Evolutionary conservation across 2,329 filamentous ascomycete species (phyloP).

Genomic region (Sclerotinia glacialis): DNA sequence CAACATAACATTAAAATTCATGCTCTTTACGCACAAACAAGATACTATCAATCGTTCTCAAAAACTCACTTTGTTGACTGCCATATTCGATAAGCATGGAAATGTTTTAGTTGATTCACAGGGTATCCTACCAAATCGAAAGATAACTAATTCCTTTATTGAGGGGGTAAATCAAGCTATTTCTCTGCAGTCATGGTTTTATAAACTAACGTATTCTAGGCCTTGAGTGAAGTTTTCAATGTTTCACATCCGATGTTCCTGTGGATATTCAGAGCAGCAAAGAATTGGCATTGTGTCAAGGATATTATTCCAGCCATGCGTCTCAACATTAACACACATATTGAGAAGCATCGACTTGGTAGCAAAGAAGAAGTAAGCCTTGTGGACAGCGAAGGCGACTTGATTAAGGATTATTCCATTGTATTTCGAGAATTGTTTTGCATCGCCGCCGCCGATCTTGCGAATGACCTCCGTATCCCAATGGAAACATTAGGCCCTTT

Average conservation of each 20-base stretch:
- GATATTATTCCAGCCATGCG: conserved; percentile 71
- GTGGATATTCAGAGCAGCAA: conserved; percentile 80
- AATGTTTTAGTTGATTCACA: conserved; percentile 67
- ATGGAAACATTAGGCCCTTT: conserved; percentile 65
- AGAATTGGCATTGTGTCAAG: conserved; percentile 69
- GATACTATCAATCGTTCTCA: conserved; percentile 44
- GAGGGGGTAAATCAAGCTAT: conserved; percentile 50
- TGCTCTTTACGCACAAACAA: conserved; percentile 44
- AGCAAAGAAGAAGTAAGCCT: conserved; percentile 46
- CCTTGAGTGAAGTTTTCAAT: conserved; percentile 71
- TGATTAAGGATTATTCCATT: conserved; percentile 67
- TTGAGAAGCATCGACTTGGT: conserved; percentile 40
- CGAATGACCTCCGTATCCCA: conserved; percentile 61
- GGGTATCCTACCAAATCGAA: conserved; percentile 66
- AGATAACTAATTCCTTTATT: conserved; percentile 75
- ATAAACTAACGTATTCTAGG: conserved; percentile 38
- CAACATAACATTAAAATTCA: conserved; percentile 52
- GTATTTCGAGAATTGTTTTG: conserved; percentile 84
- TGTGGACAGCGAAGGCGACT: conserved; percentile 53
- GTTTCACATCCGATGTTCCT: conserved; percentile 76
- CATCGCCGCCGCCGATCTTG: conserved; percentile 71
- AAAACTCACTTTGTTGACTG: conserved; percentile 55
- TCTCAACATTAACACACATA: conserved; percentile 59
- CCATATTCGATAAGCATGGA: conserved; percentile 65
- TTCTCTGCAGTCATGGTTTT: neutral